Base-by-base conservation (phyloP, 305 asterid genomes). In the Coffea humblotiana region DNA sequence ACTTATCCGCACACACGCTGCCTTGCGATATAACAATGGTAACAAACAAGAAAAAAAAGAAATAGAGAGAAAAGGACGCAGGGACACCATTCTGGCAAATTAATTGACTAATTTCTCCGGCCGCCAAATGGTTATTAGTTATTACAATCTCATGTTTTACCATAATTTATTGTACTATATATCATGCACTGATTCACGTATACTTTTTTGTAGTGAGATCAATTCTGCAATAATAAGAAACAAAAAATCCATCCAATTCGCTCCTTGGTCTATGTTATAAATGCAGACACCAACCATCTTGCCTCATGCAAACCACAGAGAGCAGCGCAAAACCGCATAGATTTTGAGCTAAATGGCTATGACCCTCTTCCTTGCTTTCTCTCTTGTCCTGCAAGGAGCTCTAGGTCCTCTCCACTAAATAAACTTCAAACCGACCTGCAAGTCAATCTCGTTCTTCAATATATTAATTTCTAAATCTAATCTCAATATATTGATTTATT, bases 351-450 rank as follows among this genome's bases (percentile, higher is more conserved):
- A 52, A 35, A 78, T 78, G 82, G 72, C 82, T 21, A 70, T 45
- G 13, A 71, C 71, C 77, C 19, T 71, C 60, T 45, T 71, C 77
- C 71, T 78, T 10, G 72, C 47, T 43, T 0, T 78, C 71, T 71
- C 72, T 63, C 64, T 78, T 60, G 48, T 78, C 47, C 47, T 71
- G 9, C 82, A 71, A 18, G 82, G 77, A 45, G 3, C 82, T 7
- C 82, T 70, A 6, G 82, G 37, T 27, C 29, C 3, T 32, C 49
- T 8, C 16, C 19, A 45, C 60, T 52, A 52, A 49, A 8, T 2
- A 3, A 12, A 14, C 40, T 37, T 18, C 37, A 66, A 9, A 18
- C 72, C 15, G 12, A 18, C 4, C 6, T n/a, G 16, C 37, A 21
- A 4, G 43, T 64, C 18, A 11, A 3, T 66, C 16, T 29, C 0